Evolutionary conservation across 2,329 filamentous ascomycete genomes (phyloP), one percentile per base, ranked within the genome.

Genomic region (Penicillium sp.): DNA sequence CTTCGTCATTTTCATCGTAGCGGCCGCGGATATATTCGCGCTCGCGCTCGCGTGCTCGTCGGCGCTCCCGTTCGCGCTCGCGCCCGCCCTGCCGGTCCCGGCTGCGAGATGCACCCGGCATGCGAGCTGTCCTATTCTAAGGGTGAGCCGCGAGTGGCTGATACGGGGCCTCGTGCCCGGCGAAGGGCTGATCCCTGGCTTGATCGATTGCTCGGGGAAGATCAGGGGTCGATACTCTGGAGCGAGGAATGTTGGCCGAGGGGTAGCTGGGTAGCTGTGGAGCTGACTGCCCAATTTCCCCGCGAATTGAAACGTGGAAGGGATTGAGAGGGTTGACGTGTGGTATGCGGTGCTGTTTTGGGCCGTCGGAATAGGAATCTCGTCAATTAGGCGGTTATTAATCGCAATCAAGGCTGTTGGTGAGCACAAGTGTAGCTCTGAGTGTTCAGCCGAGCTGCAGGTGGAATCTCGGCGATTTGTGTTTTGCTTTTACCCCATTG

Each of bases 71-170:
- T 25, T 59, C 52, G 43, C 59, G 66, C 13, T 62, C 57, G 6
- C 59, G 57, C 26, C 58, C 55, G 3, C 63, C 63, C 58, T 70
- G 61, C 49, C 72, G 75, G 64, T 75, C 74, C 48, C 74, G 72
- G 63, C 70, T 75, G 60, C 69, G 71, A 40, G 72, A 71, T 58
- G 74, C 69, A 55, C 65, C 68, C 55, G 72, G 74, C 74, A 77
- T 77, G 57, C 25, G 38, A 38, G 54, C 19, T 14, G 33, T 26
- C 30, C 8, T 6, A 33, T 25, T 25, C 26, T 3, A 13, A 22
- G n/a, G 10, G 4, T 4, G 25, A 13, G 19, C 13, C 11, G 53
- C 11, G 22, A 43, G 48, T 51, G 30, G n/a, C 45, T 38, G 42
- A 53, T 22, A 52, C 49, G 58, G 46, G 30, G 40, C 25, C 49